phyloP scores from a whole-genome alignment of 83 land plant genomes.

The Thuja plicata region DNA sequence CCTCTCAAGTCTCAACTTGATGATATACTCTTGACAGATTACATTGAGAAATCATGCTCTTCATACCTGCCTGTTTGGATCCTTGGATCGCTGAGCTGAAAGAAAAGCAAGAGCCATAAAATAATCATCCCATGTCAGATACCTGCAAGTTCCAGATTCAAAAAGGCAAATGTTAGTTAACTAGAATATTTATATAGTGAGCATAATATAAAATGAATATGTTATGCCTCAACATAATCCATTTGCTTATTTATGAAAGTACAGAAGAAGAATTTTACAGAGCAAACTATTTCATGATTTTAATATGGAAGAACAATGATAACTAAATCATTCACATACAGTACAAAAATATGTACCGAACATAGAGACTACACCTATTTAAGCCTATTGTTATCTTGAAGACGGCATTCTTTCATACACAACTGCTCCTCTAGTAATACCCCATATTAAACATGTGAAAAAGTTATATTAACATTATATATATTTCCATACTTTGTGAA shows the following conservation, averaged over 20 bases:
- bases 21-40: background rate
- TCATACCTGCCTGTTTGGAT: slow-evolving; percentile 91
- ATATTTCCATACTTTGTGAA: background rate
- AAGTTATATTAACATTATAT: background rate
- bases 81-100: slow-evolving; percentile 91
- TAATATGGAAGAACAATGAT: background rate
- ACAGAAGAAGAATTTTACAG: background rate
- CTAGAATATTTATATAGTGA: background rate
- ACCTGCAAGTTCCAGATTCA: slow-evolving; percentile 44
- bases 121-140: slow-evolving; percentile 97
- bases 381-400: background rate
- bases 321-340: background rate
- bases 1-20: background rate
- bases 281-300: background rate
- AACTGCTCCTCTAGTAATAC: background rate
- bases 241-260: background rate
- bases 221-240: background rate
- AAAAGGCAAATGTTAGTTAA: background rate
- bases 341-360: background rate
- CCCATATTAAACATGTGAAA: background rate
- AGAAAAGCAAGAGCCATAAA: slow-evolving; percentile 97
- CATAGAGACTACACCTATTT: background rate
- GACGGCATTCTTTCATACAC: background rate
- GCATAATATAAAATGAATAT: background rate
- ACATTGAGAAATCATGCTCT: background rate